Conservation (phyloP, 257 asterid species). For the Lavandula angustifolia region DNA sequence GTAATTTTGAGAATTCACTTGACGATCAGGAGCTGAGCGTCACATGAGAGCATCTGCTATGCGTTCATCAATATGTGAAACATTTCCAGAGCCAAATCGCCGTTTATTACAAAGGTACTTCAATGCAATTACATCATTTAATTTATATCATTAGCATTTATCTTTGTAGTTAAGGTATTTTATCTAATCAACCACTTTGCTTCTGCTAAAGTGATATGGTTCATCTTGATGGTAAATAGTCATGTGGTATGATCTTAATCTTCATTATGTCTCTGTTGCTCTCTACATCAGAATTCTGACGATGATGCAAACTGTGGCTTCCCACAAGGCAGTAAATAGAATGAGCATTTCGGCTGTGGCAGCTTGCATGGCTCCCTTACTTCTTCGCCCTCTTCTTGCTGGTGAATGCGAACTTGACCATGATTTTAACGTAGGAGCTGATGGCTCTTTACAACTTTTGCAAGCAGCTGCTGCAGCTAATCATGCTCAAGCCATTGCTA, state of each 20-base stretch:
- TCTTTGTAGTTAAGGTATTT: constrained; percentile 16
- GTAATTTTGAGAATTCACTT: constrained; percentile 26
- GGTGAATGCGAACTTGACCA: constrained; percentile 93
- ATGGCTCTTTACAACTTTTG: constrained; percentile 84
- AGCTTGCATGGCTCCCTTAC: constrained; percentile 99
- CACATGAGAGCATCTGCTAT: constrained; percentile 70
- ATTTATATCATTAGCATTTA: constrained; percentile 19
- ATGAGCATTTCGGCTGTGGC: constrained; percentile 99
- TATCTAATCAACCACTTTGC: neutral
- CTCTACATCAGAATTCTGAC: constrained; percentile 68
- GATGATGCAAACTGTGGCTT: constrained; percentile 90
- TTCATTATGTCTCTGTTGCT: constrained; percentile 11
- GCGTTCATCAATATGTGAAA: constrained; percentile 95
- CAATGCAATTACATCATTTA: constrained; percentile 13
- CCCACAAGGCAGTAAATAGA: constrained; percentile 72
- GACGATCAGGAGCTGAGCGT: constrained; percentile 79
- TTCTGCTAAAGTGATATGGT: constrained; percentile 17
- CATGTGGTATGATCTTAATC: constrained; percentile 2
- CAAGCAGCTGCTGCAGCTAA: constrained; percentile 99
- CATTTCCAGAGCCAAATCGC: constrained; percentile 99
- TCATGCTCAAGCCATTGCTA: constrained; percentile 97
- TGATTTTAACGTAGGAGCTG: constrained; percentile 74
- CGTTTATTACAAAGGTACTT: constrained; percentile 83
- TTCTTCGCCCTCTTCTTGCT: constrained; percentile 94
- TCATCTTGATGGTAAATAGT: constrained; percentile 5